Base-by-base conservation (phyloP, 1,139 yeast species). In the Zygosaccharomyces pseudobailii region DNA sequence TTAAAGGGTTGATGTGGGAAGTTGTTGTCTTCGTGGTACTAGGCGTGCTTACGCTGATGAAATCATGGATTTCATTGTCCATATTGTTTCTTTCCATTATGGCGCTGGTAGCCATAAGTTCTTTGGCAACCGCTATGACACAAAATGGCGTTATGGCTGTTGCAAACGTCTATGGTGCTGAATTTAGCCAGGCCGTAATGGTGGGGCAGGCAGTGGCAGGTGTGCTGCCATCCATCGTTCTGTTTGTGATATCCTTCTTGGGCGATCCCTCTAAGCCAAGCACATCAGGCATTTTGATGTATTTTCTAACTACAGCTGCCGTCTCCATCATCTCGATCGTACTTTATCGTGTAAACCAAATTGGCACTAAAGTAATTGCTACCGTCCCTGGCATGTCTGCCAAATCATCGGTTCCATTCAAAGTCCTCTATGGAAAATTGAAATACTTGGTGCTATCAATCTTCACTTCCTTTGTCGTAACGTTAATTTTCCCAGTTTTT, bases 161-260 rank as follows among this genome's bases (percentile, higher is more conserved):
- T 28, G 94, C 87, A 3, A 87, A 86, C 59, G 83, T 86, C 3
- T 73, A 82, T 63, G 94, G 95, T 2, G 42, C 63, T 3, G 79
- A 88, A 3, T 87, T 82, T 62, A 87, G 90, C 13, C 95, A 90
- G 59, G 95, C 87, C 0, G 86, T 86, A 3, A 87, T 92, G 86
- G 89, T 89, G 5, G 98, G 98, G 1, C 96, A 92, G 66, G 96
- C 96, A 0, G 72, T 90, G 10, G 89, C 97, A 0, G 97, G 97
- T 0, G 95, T 90, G 0, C 70, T 90, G 43, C 97, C 97, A 0
- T 81, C 96, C 0, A 66, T 84, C 13, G 84, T 95, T 0, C 71
- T 89, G 45, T 81, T 90, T 42, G 44, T 79, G 1, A 79, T 90
- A 1, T 75, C 84, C 36, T 54, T 79, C 35, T 64, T 77, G 3